A percentile compares a stretch with the other conserved stretches of the same genome.
phyloP scores from a whole-genome alignment of 805 yeast species.

The Lipomyces yamadae region DNA sequence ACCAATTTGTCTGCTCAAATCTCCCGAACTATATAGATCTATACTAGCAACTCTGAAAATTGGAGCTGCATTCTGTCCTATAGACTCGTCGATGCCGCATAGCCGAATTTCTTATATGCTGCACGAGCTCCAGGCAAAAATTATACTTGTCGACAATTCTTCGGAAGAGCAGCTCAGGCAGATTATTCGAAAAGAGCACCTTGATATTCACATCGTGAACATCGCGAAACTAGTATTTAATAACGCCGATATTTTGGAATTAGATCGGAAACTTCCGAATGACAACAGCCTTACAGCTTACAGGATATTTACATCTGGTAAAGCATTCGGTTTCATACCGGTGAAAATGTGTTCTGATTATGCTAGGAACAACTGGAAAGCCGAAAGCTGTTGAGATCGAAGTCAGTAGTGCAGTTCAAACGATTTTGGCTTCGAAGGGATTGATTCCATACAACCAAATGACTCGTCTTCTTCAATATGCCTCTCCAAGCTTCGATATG shows the following conservation, averaged over 20 bases:
- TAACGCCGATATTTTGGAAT: neutral
- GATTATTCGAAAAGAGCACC: neutral
- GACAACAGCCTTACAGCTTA: slow-evolving; percentile 32
- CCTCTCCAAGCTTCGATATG: slow-evolving; percentile 38
- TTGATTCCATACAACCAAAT: slow-evolving; percentile 20
- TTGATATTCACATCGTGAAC: slow-evolving; percentile 9
- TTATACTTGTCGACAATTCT: slow-evolving; percentile 16
- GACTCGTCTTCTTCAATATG: slow-evolving; percentile 34
- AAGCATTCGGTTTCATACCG: neutral
- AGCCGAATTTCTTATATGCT: slow-evolving; percentile 29
- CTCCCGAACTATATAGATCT: slow-evolving; percentile 25
- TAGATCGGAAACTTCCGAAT: no score
- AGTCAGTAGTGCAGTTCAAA: slow-evolving; percentile 31
- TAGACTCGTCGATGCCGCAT: slow-evolving; percentile 32
- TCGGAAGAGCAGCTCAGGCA: neutral
- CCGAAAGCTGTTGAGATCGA: slow-evolving; percentile 39
- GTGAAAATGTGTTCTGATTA: neutral
- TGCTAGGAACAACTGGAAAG: slow-evolving; percentile 35
- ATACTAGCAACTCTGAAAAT: slow-evolving; percentile 31
- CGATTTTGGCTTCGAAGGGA: slow-evolving; percentile 29
- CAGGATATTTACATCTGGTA: slow-evolving; percentile 38
- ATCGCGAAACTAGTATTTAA: slow-evolving; percentile 13
- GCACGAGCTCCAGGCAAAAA: slow-evolving; percentile 24
- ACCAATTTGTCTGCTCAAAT: slow-evolving; percentile 30
- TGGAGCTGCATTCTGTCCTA: slow-evolving; percentile 37